A percentile compares a stretch with the other conserved stretches of the same genome.
phyloP scores from a whole-genome alignment of 768 basidiomycete genomes.

The Mycena leptocephala region DNA sequence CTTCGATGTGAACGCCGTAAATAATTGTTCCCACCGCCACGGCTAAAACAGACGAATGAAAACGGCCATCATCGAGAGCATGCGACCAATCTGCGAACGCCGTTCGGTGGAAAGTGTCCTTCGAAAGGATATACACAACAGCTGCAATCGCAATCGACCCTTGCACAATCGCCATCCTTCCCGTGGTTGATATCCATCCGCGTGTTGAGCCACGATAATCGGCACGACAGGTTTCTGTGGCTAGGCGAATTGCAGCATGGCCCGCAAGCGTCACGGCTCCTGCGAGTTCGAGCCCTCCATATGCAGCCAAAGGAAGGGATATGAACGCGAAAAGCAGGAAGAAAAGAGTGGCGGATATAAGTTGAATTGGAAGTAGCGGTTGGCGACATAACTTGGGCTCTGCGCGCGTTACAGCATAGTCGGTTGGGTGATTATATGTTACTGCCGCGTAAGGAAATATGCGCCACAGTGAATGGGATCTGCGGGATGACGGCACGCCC shows the following conservation, averaged over 20 bases:
- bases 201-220: slow-evolving; percentile 31
- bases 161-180: slow-evolving; percentile 24
- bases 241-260: slow-evolving; percentile 33
- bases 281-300: slow-evolving; percentile 5
- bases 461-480: slow-evolving; percentile 16
- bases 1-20: slow-evolving; percentile 34
- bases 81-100: slow-evolving; percentile 5
- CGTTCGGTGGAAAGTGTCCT: not conserved
- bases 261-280: slow-evolving; percentile 29
- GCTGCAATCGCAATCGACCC: slow-evolving; percentile 6
- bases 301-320: slow-evolving; percentile 6
- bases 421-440: slow-evolving; percentile 28
- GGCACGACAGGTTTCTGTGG: slow-evolving; percentile 35
- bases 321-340: slow-evolving; percentile 28
- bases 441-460: slow-evolving; percentile 25
- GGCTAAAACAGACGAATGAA: slow-evolving; percentile 4
- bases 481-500: not conserved
- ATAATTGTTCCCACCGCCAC: slow-evolving; percentile 23
- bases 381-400: slow-evolving; percentile 33
- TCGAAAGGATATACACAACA: not conserved
- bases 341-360: slow-evolving; percentile 39
- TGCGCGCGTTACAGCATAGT: slow-evolving; percentile 36
- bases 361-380: slow-evolving; percentile 36
- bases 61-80: slow-evolving; percentile 14
- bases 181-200: slow-evolving; percentile 25